These are phyloP conservation scores for Mycena latifolia DNA, from an alignment of 768 basidiomycete genomes.

Conservation along the genomic window DNA sequence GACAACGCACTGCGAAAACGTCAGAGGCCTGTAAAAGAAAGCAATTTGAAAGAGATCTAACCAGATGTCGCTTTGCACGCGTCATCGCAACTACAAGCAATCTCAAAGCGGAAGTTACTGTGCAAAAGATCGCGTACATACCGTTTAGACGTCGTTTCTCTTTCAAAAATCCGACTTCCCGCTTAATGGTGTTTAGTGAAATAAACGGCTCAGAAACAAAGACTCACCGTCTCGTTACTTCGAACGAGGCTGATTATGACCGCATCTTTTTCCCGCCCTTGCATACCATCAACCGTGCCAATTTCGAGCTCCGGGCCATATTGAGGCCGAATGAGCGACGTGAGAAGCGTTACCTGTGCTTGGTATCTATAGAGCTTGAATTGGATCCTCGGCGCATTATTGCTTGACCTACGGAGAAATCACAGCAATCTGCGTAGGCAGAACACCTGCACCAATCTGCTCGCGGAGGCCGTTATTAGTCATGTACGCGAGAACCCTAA, in stretches of 20 bases:
- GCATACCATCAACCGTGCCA: conserved; percentile 97
- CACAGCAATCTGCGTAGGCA: conserved; percentile 82
- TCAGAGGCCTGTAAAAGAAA: not conserved
- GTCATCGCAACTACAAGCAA: conserved; percentile 85
- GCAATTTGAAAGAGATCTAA: conserved; percentile 56
- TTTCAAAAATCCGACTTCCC: conserved; percentile 94
- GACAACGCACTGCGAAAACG: conserved; percentile 76
- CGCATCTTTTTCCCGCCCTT: conserved; percentile 96
- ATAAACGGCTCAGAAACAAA: not conserved
- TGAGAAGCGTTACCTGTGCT: conserved; percentile 90
- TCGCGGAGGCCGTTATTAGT: not conserved
- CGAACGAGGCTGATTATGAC: conserved; percentile 93
- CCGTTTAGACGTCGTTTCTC: conserved; percentile 92
- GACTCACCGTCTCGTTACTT: conserved; percentile 83
- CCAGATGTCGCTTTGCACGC: conserved; percentile 88
- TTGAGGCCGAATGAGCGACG: conserved; percentile 78
- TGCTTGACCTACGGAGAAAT: conserved; percentile 79
- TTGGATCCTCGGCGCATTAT: not conserved
- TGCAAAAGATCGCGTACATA: conserved; percentile 50
- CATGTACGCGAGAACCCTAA: not conserved
- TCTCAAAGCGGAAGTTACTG: conserved; percentile 8
- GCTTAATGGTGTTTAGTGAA: conserved; percentile 52
- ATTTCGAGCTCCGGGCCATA: conserved; percentile 84
- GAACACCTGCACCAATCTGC: conserved; percentile 36
- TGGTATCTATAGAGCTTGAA: conserved; percentile 72